These are phyloP conservation scores for Candida oleophila DNA, from an alignment of 805 yeast genomes.

Conservation along the genomic window DNA sequence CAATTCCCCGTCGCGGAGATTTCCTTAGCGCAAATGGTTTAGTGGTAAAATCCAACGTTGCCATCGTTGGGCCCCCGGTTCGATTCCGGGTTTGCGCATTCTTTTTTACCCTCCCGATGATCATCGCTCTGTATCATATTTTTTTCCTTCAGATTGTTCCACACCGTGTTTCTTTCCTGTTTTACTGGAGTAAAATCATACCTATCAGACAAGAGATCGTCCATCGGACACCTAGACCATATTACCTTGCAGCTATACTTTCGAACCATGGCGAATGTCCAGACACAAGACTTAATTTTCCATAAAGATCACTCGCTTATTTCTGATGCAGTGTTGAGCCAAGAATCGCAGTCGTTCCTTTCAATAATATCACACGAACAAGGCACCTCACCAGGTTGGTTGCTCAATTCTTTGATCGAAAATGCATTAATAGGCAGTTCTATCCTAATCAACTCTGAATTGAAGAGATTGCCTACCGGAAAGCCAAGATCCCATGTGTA, in stretches of 20 bases:
- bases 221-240: no score
- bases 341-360: slow-evolving; percentile 15
- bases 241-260: no score
- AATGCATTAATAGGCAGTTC: slow-evolving; percentile 48
- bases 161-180: no score
- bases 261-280: slow-evolving; percentile 17
- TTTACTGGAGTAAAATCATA: no score
- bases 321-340: slow-evolving; percentile 20
- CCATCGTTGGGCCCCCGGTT: slow-evolving; percentile 23
- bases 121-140: no score
- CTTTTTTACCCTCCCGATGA: no score
- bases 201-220: no score
- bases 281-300: slow-evolving; percentile 58
- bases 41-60: slow-evolving; percentile 22
- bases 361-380: slow-evolving; percentile 32
- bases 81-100: slow-evolving; percentile 20
- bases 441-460: slow-evolving; percentile 36
- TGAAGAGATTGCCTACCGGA: slow-evolving; percentile 10
- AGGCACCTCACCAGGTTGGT: slow-evolving; percentile 67
- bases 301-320: slow-evolving; percentile 51
- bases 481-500: slow-evolving; percentile 28
- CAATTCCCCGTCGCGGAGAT: slow-evolving; percentile 29
- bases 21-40: slow-evolving; percentile 17
- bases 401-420: slow-evolving; percentile 55
- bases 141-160: not conserved